Evolutionary conservation across 2,329 filamentous ascomycete species (phyloP), one percentile per base, ranked within the genome.

Genomic region (Fusarium temperatum): DNA sequence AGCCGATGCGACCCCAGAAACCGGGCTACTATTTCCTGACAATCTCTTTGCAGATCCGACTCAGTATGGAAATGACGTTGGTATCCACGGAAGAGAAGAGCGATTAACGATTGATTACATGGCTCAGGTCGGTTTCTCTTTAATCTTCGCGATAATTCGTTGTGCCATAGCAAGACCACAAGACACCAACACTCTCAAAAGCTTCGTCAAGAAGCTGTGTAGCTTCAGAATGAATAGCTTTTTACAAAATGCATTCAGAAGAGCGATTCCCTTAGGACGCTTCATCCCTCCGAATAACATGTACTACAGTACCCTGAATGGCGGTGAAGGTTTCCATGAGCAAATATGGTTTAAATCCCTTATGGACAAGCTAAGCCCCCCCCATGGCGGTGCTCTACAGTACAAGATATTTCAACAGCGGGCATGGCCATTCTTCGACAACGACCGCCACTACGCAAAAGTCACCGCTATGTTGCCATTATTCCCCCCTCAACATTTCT

Each of bases 381-480:
- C 2, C 5, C 5, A 14, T 32, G 30, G 13, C 13, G 1, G 30
- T 2, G 30, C 30, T 32, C 13, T 32, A 32, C 30, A 32, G 13
- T 14, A 32, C 30, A 32, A 18, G 18, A 59, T 59, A n/a, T 73
- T 63, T 14, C 68, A 54, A 57, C 68, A 66, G 42, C 61, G 68
- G 20, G 68, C 70, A 12, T 73, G 70, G 70, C 44, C 32, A 8
- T 61, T 72, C n/a, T 41, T 73, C 6, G 57, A 72, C 10, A 18
- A 72, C 28, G 41, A 30, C n/a, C 64, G 50, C 28, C 30, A 63
- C 17, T 73, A 72, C 54, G 48, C 64, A 13, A 42, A 32, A 5
- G 35, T 28, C 11, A 18, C 60, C 3, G 12, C 2, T 14, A 6
- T 17, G 35, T 17, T 5, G 28, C 39, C 64, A 30, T 8, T 36